Conservation (phyloP, 495 filamentous ascomycete genomes). For the Amorphotheca resinae region DNA sequence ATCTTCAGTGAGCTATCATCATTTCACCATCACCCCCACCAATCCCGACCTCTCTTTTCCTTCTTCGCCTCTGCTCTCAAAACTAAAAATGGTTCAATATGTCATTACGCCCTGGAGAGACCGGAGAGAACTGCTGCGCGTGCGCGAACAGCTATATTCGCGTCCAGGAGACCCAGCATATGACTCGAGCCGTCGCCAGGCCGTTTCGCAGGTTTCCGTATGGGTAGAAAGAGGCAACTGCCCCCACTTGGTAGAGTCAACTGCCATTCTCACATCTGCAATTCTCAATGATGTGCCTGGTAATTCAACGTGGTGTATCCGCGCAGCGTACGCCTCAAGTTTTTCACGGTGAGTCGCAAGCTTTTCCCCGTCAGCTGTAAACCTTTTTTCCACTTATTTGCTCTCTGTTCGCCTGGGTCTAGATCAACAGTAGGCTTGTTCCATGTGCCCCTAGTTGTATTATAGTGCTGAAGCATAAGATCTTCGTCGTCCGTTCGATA, state of each 20-base stretch:
- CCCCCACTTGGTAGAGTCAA: conserved; percentile 72
- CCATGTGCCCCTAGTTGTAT: too few species aligned
- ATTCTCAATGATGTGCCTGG: conserved; percentile 41
- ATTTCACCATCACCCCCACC: too few species aligned
- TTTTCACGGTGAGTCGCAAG: conserved; percentile 42
- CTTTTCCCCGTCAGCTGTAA: not conserved
- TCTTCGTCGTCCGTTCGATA: too few species aligned
- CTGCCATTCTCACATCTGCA: conserved; percentile 62
- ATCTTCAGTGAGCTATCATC: too few species aligned
- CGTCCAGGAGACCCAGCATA: conserved; percentile 3
- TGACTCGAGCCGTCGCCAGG: conserved; percentile 15
- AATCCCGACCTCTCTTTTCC: too few species aligned
- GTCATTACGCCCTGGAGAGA: conserved; percentile 71
- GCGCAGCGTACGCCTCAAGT: conserved; percentile 45
- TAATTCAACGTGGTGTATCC: conserved; percentile 39
- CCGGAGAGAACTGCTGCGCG: conserved; percentile 47
- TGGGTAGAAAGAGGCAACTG: conserved; percentile 59
- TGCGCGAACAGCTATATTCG: conserved; percentile 58
- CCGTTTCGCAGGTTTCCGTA: conserved; percentile 37
- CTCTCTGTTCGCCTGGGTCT: not conserved
- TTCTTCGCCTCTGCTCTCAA: too few species aligned
- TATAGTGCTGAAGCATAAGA: too few species aligned
- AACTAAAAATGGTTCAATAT: conserved; percentile 74
- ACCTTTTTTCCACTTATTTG: not conserved
- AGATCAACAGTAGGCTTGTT: too few species aligned